Evolutionary conservation across 257 asterid genomes (phyloP), one percentile per base, ranked within the genome.

Genomic region (Fraxinus pennsylvanica): DNA sequence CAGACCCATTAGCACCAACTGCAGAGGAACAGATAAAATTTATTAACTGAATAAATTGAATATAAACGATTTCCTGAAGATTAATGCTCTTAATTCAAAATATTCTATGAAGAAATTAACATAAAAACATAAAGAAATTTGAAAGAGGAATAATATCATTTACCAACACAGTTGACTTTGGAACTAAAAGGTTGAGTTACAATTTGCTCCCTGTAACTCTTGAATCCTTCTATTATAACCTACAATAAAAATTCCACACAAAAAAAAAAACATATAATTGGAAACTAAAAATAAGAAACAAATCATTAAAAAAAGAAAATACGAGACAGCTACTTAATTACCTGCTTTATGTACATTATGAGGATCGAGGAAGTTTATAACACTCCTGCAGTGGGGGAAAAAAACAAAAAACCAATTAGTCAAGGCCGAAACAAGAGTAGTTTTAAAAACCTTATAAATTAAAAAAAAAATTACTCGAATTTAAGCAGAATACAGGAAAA

Each of bases 1-100:
- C 99, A 39, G 98, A 95, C 70, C 99, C 99, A 88, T 95, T 95
- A 72, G 99, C 99, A 77, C 99, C 99, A 85, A 95, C 99, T 95
- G 91, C 88, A 86, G 29, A 63, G 19, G 19, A 63, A 13, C 36
- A 3, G 19, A 9, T 63, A 57, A 17, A 57, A 57, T 7, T 17
- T 7, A 57, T 57, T 57, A 5, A 17, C 21, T 57, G 35, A 68
- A 81, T 47, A 82, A 68, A 45, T 61, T 70, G 72, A 75, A 71
- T 35, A 68, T 17, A 76, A 38, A 70, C 41, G 17, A 82, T 29
- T 21, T 80, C 61, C 25, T 2, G 38, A 29, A 70, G 39, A 47
- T 27, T 73, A 25, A 80, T 80, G 29, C 36, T 71, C 74, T 27
- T 68, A 68, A 30, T 72, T 79, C 29, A 19, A 47, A 67, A 22